These are phyloP conservation scores for Bipolaris oryzae DNA, from an alignment of 2,329 filamentous ascomycete species.

Conservation along the genomic window DNA sequence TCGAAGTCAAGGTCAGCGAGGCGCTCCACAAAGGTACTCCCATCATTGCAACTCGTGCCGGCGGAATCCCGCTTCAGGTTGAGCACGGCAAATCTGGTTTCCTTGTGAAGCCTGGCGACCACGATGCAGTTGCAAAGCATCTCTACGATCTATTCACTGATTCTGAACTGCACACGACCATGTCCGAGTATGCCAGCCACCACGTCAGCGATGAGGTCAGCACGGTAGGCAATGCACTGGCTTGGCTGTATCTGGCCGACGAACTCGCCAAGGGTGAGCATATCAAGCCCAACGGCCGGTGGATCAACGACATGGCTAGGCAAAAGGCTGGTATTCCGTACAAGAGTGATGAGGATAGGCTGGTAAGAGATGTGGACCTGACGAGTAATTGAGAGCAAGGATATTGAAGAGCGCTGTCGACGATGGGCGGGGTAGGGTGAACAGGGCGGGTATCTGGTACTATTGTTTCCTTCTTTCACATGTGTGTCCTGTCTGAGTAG, in stretches of 20 bases:
- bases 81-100: constrained; percentile 74
- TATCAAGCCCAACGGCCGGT: constrained; percentile 65
- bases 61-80: constrained; percentile 82
- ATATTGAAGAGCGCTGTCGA: background rate
- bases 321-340: constrained; percentile 68
- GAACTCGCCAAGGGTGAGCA: constrained; percentile 65
- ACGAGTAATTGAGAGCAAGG: constrained; percentile 2
- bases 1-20: constrained; percentile 86
- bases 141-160: constrained; percentile 71
- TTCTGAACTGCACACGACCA: constrained; percentile 67
- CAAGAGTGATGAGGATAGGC: constrained; percentile 62
- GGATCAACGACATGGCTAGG: constrained; percentile 77
- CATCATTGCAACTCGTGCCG: constrained; percentile 74
- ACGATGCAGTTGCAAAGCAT: constrained; percentile 70
- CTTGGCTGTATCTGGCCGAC: constrained; percentile 78
- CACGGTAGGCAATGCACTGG: constrained; percentile 77
- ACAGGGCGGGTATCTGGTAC: too few species aligned
- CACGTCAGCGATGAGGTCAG: constrained; percentile 82
- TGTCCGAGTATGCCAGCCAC: constrained; percentile 67
- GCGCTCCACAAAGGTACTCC: constrained; percentile 80
- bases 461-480: too few species aligned
- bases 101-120: constrained; percentile 74
- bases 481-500: background rate
- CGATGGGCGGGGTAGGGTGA: background rate
- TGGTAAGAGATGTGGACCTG: constrained; percentile 53